phyloP scores from a whole-genome alignment of 352 stramenopile genomes.

The Phytophthora capsici region DNA sequence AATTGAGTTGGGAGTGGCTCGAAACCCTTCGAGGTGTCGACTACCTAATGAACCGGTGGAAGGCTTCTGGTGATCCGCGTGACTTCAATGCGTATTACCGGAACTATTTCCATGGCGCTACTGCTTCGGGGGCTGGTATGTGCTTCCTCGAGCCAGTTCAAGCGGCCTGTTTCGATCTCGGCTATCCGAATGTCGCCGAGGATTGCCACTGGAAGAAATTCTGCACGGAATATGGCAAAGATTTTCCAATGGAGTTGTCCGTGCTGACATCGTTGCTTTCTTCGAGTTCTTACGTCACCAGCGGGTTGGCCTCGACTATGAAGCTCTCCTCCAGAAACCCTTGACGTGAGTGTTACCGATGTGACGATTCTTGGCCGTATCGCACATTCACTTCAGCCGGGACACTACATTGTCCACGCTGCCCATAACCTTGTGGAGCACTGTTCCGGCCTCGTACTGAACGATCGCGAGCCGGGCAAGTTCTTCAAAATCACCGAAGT shows the following conservation, averaged over 20 bases:
- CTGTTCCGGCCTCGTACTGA: not conserved
- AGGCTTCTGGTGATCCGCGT: not conserved
- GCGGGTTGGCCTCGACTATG: not conserved
- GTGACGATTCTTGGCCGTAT: too few species aligned
- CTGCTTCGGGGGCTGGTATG: not conserved
- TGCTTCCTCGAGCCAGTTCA: constrained; percentile 5
- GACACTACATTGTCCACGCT: constrained; percentile 7
- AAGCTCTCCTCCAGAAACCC: not conserved
- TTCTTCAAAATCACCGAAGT: too few species aligned
- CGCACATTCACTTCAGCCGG: not conserved
- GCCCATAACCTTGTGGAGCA: not conserved
- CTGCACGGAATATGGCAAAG: not conserved
- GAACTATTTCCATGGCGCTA: not conserved
- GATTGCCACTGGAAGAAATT: constrained; percentile 3
- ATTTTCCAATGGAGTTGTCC: not conserved
- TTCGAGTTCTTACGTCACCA: constrained; percentile 8
- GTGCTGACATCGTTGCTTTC: constrained; percentile 10
- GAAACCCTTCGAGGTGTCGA: constrained; percentile 1
- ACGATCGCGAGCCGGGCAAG: too few species aligned
- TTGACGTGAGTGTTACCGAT: too few species aligned
- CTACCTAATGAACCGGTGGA: constrained; percentile 7
- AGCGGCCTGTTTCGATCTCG: constrained; percentile 1
- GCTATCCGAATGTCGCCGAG: not conserved
- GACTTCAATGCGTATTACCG: not conserved
- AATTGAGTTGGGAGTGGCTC: constrained; percentile 8